Evolutionary conservation across 208 protist genomes (phyloP).

Genomic region (Wallacemonas rigidus): DNA sequence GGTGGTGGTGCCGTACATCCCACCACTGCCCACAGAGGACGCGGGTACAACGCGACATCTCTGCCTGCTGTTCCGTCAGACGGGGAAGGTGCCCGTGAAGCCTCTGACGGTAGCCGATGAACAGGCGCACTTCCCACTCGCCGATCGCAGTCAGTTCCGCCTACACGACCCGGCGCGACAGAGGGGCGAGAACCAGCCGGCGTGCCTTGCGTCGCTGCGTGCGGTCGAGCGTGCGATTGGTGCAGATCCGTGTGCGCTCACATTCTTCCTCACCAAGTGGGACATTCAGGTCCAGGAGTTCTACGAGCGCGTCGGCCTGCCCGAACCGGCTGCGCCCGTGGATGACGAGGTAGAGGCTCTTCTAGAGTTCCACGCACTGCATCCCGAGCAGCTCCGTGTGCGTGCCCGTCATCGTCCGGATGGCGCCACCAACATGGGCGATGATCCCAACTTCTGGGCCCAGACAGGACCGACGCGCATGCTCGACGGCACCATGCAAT

Average conservation of each 20-base stretch:
- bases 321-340: slow-evolving; percentile 74
- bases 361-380: slow-evolving; percentile 76
- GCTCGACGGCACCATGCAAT: slow-evolving; percentile 74
- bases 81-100: slow-evolving; percentile 27
- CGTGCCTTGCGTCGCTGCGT: slow-evolving; percentile 42
- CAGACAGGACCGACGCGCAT: slow-evolving; percentile 57
- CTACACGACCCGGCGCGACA: slow-evolving; percentile 48
- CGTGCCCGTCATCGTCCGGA: slow-evolving; percentile 83
- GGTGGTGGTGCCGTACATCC: slow-evolving; percentile 79
- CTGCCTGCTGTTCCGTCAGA: slow-evolving; percentile 84
- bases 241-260: slow-evolving; percentile 63
- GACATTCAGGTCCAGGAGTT: slow-evolving; percentile 94
- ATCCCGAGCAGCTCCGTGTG: slow-evolving; percentile 67
- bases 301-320: slow-evolving; percentile 71
- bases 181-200: slow-evolving; percentile 1
- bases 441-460: slow-evolving; percentile 80
- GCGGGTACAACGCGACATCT: slow-evolving; percentile 85
- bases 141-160: slow-evolving; percentile 56
- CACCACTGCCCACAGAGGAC: slow-evolving; percentile 89
- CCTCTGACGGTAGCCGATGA: slow-evolving; percentile 45
- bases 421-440: slow-evolving; percentile 82
- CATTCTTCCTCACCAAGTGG: slow-evolving; percentile 91
- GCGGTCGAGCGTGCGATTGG: slow-evolving; percentile 56
- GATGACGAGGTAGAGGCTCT: slow-evolving; percentile 81
- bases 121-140: slow-evolving; percentile 43